Percentiles rank a stretch among this genome's conserved stretches.
phyloP scores from a whole-genome alignment of 495 filamentous ascomycete genomes.

The Aspergillus conjunctus region DNA sequence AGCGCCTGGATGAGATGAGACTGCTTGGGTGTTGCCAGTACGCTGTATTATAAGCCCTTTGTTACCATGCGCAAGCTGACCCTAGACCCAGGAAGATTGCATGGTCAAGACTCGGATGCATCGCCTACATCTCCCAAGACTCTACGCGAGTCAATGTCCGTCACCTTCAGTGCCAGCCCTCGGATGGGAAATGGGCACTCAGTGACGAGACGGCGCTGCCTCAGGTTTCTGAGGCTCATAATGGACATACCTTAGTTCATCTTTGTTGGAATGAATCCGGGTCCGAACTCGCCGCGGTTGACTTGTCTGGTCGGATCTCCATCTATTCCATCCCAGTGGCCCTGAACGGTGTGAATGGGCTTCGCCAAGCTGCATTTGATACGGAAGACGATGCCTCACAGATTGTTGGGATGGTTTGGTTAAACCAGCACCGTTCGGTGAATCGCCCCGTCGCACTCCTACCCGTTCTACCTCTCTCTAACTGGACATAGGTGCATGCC shows the following conservation, averaged over 20 bases:
- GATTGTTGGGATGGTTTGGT: slow-evolving; percentile 84
- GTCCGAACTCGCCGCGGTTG: slow-evolving; percentile 74
- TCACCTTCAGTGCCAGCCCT: slow-evolving; percentile 67
- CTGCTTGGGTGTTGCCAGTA: slow-evolving; percentile 82
- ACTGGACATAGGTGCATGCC: slow-evolving; percentile 45
- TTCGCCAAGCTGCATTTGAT: slow-evolving; percentile 58
- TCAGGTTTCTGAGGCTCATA: slow-evolving; percentile 48
- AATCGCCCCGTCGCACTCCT: slow-evolving; percentile 17
- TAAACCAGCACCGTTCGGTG: slow-evolving; percentile 63
- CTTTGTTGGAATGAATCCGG: slow-evolving; percentile 76
- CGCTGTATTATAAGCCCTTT: slow-evolving; percentile 33
- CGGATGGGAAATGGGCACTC: slow-evolving; percentile 76
- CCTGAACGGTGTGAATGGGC: slow-evolving; percentile 64
- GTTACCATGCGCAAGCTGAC: slow-evolving; percentile 1
- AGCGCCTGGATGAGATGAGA: slow-evolving; percentile 79
- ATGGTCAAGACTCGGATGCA: slow-evolving; percentile 88
- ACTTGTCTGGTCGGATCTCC: slow-evolving; percentile 70
- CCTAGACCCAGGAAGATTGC: slow-evolving; percentile 65
- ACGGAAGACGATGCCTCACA: slow-evolving; percentile 69
- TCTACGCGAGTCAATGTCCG: slow-evolving; percentile 68
- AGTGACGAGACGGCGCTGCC: slow-evolving; percentile 58
- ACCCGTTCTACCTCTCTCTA: not conserved
- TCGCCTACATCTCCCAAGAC: slow-evolving; percentile 78
- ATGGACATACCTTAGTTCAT: slow-evolving; percentile 63
- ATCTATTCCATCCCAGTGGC: slow-evolving; percentile 64